A percentile compares a stretch with the other conserved stretches of the same genome.
phyloP scores from a whole-genome alignment of 345 rosid species.

The Erysimum cheiranthoides region DNA sequence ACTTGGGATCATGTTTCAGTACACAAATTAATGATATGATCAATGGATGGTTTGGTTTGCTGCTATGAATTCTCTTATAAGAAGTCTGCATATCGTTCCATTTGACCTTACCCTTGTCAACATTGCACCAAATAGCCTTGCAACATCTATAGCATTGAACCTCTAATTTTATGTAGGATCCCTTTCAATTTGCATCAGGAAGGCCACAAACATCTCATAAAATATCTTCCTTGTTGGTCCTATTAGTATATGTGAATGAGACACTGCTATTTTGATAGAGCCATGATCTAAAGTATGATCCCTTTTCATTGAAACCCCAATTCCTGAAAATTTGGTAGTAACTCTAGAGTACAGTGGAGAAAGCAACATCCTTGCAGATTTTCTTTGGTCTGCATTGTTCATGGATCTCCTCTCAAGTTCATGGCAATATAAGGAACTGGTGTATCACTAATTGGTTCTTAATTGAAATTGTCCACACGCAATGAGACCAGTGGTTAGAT shows the following conservation, averaged over 20 bases:
- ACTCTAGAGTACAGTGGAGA: neutral
- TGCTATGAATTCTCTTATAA: neutral
- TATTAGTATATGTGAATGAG: neutral
- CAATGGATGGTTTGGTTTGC: conserved; percentile 28
- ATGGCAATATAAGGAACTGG: neutral
- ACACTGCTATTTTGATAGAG: conserved; percentile 4
- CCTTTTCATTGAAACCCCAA: neutral
- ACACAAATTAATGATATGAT: conserved; percentile 21
- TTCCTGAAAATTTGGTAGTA: neutral
- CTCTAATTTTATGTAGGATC: neutral
- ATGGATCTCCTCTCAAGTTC: neutral
- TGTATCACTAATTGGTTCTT: neutral
- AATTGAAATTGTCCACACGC: neutral
- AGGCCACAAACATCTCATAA: neutral
- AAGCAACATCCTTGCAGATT: neutral
- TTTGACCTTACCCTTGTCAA: neutral
- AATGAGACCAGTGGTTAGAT: neutral
- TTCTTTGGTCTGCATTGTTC: neutral
- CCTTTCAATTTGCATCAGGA: neutral
- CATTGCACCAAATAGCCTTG: neutral
- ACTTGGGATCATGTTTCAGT: conserved; percentile 1
- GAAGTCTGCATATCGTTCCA: neutral
- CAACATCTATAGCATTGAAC: neutral
- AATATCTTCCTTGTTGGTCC: neutral
- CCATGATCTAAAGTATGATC: neutral